These are phyloP conservation scores for Rhizopus stolonifer DNA, from an alignment of 371 early-diverging fungal species.

Conservation along the genomic window DNA sequence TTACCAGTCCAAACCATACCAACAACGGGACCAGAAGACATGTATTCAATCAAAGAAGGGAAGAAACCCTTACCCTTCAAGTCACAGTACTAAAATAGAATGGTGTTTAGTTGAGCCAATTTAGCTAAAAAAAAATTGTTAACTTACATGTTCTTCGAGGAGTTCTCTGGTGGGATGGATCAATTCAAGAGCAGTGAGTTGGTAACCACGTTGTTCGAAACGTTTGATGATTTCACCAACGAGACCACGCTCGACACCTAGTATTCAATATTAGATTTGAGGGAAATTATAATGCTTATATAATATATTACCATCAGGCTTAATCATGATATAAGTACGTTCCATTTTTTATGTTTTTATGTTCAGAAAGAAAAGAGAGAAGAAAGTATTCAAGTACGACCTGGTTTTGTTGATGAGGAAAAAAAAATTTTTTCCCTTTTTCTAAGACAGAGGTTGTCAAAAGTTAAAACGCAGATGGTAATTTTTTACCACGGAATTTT, in stretches of 20 bases:
- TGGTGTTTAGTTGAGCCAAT: not conserved
- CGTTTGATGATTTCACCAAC: constrained; percentile 96
- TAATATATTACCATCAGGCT: constrained; percentile 19
- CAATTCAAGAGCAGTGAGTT: constrained; percentile 86
- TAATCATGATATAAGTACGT: constrained; percentile 19
- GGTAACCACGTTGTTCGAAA: constrained; percentile 88
- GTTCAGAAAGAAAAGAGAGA: not conserved
- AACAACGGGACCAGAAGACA: constrained; percentile 90
- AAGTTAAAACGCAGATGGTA: too few species aligned
- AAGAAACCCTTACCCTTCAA: constrained; percentile 95
- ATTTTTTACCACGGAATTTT: too few species aligned
- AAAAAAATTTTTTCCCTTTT: too few species aligned
- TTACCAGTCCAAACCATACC: constrained; percentile 97
- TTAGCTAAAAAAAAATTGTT: not conserved
- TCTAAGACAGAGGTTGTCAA: too few species aligned
- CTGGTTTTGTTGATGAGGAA: not conserved
- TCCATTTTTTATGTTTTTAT: constrained; percentile 16
- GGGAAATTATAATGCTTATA: not conserved
- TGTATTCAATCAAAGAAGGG: constrained; percentile 87
- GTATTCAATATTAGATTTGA: not conserved
- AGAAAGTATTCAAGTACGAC: not conserved
- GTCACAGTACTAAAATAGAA: constrained; percentile 76
- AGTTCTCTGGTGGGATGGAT: constrained; percentile 72
- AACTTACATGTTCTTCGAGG: constrained; percentile 86
- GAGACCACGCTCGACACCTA: constrained; percentile 88